Evolutionary conservation across 139 green algal species (phyloP).

Genomic region (Chlorella vulgaris): DNA sequence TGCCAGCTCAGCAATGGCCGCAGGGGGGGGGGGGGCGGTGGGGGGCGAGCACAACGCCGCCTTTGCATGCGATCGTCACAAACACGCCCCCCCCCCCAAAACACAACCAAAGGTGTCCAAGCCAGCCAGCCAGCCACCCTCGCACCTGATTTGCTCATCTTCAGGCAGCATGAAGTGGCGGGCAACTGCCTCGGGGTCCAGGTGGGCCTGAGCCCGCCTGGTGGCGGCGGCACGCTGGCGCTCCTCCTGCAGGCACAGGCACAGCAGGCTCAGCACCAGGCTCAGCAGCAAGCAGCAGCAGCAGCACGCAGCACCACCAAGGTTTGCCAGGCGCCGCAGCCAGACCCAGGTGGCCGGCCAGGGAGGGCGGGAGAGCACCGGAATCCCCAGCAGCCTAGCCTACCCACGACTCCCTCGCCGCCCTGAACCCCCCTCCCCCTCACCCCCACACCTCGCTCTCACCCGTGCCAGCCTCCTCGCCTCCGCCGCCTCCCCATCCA

Average conservation of each 20-base stretch:
- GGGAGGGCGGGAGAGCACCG: no score
- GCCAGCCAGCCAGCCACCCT: neutral
- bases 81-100: neutral
- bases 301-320: no score
- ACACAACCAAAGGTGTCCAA: neutral
- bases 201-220: slow-evolving; percentile 25
- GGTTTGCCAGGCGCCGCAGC: no score
- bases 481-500: slow-evolving; percentile 57
- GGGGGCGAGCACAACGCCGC: no score
- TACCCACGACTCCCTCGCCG: neutral
- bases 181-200: slow-evolving; percentile 83
- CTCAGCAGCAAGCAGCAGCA: no score
- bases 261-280: neutral
- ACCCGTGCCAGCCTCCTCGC: slow-evolving; percentile 26
- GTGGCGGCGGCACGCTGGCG: slow-evolving; percentile 9
- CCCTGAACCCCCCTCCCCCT: neutral
- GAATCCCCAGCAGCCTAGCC: no score
- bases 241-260: slow-evolving; percentile 22
- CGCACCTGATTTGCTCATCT: slow-evolving; percentile 78
- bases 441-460: neutral
- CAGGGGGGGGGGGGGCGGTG: no score
- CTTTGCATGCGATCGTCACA: neutral
- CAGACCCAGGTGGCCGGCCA: no score
- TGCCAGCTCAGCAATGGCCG: no score
- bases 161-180: slow-evolving; percentile 73